Evolutionary conservation across 345 rosid species (phyloP), one percentile per base, ranked within the genome.

Genomic region (Bretschneidera sinensis): DNA sequence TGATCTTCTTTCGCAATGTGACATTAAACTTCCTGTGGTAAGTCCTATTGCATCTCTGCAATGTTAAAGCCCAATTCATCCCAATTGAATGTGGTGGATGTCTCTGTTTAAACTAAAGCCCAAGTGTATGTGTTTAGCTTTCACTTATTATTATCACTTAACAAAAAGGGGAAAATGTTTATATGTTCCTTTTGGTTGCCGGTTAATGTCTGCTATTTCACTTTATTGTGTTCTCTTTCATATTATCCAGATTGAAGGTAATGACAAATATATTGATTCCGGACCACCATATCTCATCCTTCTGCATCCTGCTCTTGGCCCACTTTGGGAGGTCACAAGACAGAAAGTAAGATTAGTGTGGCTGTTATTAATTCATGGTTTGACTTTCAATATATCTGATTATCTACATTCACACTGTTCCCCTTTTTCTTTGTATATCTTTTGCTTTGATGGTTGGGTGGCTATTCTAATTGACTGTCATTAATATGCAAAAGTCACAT

Each of bases 221-320:
- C 43, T 20, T 57, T 20, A 60, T 48, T 35, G 39, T 62, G 13
- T 51, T 47, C 49, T 33, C 43, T 51, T 62, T 51, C 35, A 7
- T 72, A 23, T 60, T 31, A 62, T 58, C 43, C 64, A 89, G 97
- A 62, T 89, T 66, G 87, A 81, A 72, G 62, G 79, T 61, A 87
- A 92, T 58, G 86, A 82, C 52, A 76, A 61, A 16, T 92, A 89
- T 63, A 72, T 81, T 31, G 61, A 81, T 54, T 77, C 82, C 55
- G 87, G 86, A 64, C 97, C 97, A 39, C 96, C 96, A 18, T 89
- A 79, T 84, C 89, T 89, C 55, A 87, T 92, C 69, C 79, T 89
- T 80, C 74, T 92, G 61, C 98, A 89, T 79, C 97, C 97, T 34
- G 95, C 89, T 59, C 91, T 89, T 1, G 98, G 97, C 60, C 96